Evolutionary conservation across 768 basidiomycete species (phyloP), one percentile per base, ranked within the genome.

Genomic region (Tricholoma matsutake): DNA sequence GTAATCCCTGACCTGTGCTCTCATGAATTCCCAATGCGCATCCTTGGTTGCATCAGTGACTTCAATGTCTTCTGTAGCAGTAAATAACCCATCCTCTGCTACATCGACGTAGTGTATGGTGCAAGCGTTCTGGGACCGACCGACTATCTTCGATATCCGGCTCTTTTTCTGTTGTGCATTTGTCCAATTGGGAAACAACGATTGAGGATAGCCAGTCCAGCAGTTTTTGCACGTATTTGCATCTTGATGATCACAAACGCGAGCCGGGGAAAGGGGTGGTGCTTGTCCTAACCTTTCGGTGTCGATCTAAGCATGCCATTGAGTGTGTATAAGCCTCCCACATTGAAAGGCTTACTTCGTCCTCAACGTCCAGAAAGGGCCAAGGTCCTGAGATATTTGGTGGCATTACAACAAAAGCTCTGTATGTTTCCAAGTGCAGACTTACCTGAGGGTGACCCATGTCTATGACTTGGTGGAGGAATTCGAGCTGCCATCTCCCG

Each of bases 141-240:
- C 57, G 4, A 79, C 64, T 31, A 74, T 63, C 10, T 65, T 71
- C n/a, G 66, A 61, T 29, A 81, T 75, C 10, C 74, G 69, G 56
- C 78, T 78, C 39, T 74, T 74, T 56, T 64, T 64, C 58, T 79
- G 78, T 63, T 85, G 84, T 13, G 67, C 68, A 6, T 67, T 67
- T 0, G 81, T 84, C 85, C 85, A 85, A 61, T 85, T 86, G 10
- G 81, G 81, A 61, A 82, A 86, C 11, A 78, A 70, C 1, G 79
- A 78, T 60, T 83, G 79, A 0, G 85, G 84, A 64, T 86, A 86
- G 61, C 74, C 57, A 61, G 65, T 70, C 74, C 73, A 75, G 64
- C 73, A 74, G 28, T 63, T 39, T 18, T 69, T 67, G 54, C 73
- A 72, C 1, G 57, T 63, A 1, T 45, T 57, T 4, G 59, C 57